Base-by-base conservation (phyloP, 2,329 filamentous ascomycete genomes). In the Coleophoma crateriformis region DNA sequence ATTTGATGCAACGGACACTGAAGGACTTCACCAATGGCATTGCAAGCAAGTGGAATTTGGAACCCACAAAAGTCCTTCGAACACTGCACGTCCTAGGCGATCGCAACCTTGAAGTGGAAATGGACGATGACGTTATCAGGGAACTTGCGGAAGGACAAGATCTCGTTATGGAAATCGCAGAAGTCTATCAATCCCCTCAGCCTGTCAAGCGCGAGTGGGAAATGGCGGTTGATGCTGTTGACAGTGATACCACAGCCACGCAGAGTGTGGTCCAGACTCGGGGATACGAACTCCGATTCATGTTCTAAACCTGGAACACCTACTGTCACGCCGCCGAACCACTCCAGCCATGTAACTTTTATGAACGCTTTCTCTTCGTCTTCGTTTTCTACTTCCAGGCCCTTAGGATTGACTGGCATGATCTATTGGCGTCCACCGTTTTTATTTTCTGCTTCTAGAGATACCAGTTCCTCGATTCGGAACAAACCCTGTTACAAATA, bases 111-210 rank as follows among this genome's bases (percentile, higher is more conserved):
- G 83, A 90, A 61, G 83, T 97, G 49, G 82, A 95, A 62, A 79
- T 97, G 59, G 94, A 97, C 61, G 90, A 97, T 62, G 90, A 96
- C 54, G 85, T 95, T 44, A 81, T 97, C 33, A 79, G 80, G 41
- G 87, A 92, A 66, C 74, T 97, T 47, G 80, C 83, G 2, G 94
- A 99, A 70, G 91, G 90, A 33, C 90, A 97, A 67, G 92, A 96
- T 62, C 94, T 97, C 86, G 80, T 85, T 51, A 77, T 88, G 50
- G 85, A 94, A 58, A 74, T 88, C 39, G 59, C 66, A 32, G 56
- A 58, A 33, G 38, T 61, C 35, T 55, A 47, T 27, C 35, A 55
- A 13, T 55, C 59, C 38, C 58, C 59, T 7, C 43, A 65, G 4
- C 68, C 71, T 32, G 59, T 71, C 37, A 82, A 83, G 61, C 67